Evolutionary conservation across 352 stramenopile species (phyloP).

Genomic region (Phytophthora pisi): DNA sequence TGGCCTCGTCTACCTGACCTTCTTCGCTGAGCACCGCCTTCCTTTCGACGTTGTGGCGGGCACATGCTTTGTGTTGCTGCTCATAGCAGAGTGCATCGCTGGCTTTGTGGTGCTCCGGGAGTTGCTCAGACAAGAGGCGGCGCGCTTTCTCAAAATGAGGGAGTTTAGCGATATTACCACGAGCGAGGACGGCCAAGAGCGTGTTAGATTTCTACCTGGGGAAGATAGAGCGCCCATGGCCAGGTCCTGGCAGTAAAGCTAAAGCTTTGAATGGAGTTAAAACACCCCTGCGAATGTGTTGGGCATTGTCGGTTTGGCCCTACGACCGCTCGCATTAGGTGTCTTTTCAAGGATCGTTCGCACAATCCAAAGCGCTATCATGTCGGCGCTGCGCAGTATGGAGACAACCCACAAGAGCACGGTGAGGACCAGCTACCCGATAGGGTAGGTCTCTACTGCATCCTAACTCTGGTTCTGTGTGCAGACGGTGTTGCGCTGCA

Average conservation of each 20-base stretch:
- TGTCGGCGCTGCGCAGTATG: constrained; percentile 90
- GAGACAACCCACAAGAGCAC: constrained; percentile 91
- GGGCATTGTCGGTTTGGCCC: not conserved
- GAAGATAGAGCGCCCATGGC: constrained; percentile 16
- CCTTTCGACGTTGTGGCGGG: constrained; percentile 55
- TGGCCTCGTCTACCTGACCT: constrained; percentile 57
- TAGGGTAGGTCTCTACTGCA: not conserved
- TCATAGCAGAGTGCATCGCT: constrained; percentile 44
- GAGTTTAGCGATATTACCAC: constrained; percentile 32
- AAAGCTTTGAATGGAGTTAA: not conserved
- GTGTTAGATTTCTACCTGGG: constrained; percentile 22
- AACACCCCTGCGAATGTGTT: not conserved
- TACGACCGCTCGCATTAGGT: constrained; percentile 13
- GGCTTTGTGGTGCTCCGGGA: constrained; percentile 54
- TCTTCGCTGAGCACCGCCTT: constrained; percentile 57
- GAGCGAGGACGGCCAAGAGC: constrained; percentile 27
- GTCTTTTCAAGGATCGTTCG: constrained; percentile 28
- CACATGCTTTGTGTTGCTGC: constrained; percentile 38
- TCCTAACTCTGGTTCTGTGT: not conserved
- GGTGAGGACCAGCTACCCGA: constrained; percentile 26
- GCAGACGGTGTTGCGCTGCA: constrained; percentile 89
- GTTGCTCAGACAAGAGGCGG: constrained; percentile 62
- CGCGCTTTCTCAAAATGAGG: constrained; percentile 59
- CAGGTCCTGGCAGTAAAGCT: constrained; percentile 23
- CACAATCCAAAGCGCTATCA: constrained; percentile 16